Conservation (phyloP, 257 asterid species). For the Solanum tacnaense region DNA sequence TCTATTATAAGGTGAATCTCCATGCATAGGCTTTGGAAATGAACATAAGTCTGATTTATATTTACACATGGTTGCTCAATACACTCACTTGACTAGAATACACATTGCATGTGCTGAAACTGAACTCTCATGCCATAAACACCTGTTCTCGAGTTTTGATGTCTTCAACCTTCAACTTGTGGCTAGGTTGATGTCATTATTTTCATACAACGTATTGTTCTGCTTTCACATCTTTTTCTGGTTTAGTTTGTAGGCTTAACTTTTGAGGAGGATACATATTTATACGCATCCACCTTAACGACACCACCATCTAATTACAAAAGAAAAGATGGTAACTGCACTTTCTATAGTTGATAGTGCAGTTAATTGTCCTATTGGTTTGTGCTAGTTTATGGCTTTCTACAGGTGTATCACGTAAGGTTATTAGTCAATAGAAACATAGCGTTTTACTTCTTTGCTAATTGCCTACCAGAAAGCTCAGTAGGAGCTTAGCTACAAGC, state of each 20-base stretch:
- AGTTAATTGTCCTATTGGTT: not conserved
- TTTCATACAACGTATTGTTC: not conserved
- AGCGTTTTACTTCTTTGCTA: not conserved
- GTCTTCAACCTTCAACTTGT: not conserved
- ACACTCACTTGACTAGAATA: not conserved
- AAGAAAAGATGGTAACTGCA: not conserved
- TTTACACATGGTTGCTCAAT: not conserved
- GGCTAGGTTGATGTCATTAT: not conserved
- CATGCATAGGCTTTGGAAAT: not conserved
- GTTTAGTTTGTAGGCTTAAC: not conserved
- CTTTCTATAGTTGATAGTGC: not conserved
- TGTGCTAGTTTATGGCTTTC: not conserved
- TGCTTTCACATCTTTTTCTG: not conserved
- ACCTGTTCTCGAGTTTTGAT: not conserved
- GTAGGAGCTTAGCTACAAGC: not conserved
- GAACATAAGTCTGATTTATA: not conserved
- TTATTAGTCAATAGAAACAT: not conserved
- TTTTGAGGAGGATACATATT: not conserved
- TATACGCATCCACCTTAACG: not conserved
- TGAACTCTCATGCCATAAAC: not conserved
- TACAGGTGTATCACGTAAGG: not conserved
- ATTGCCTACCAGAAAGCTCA: not conserved
- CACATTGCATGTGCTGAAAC: not conserved
- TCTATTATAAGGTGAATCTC: constrained; percentile 40
- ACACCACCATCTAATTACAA: not conserved